Evolutionary conservation across 495 filamentous ascomycete species (phyloP), one percentile per base, ranked within the genome.

Genomic region (Aspergillus kassunensis): DNA sequence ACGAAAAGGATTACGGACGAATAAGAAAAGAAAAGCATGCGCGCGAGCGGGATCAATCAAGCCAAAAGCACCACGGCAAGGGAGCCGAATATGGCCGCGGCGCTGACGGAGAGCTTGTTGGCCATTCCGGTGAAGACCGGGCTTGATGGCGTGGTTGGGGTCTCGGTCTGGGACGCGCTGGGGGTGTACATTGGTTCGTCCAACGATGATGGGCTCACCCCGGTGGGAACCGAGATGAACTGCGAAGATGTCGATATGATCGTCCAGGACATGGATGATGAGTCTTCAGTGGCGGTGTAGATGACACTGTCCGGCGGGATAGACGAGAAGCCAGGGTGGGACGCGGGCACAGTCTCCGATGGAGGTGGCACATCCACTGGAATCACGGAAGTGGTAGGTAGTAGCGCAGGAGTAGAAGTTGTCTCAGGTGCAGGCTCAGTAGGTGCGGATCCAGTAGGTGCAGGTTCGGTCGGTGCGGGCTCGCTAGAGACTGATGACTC

Each of bases 101-200:
- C 40, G 39, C 61, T 53, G 2, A 62, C n/a, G n/a, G 58, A 61
- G 21, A 65, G 19, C 42, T 51, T 62, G 42, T 50, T 55, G 3
- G 61, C 69, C 20, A 53, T 57, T 9, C 63, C 63, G 8, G 69
- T 72, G 46, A 68, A 70, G 13, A 66, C 44, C 7, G 67, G 55
- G 34, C 43, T 53, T 12, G 37, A 27, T 15, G 60, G 60, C 15
- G 48, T 52, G 13, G 59, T 56, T 3, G 67, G 41, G 2, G 60
- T 48, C 8, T 44, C 25, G 4, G 40, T 27, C 1, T 8, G 7
- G 42, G 30, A 21, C 13, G 15, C 12, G 13, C 25, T 30, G 5
- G 37, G 18, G 1, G 44, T 34, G 2, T 2, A 35, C 18, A 2
- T 36, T 21, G 27, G 55, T 3, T 33, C 21, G 2, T 39, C 25